These are phyloP conservation scores for Backusella tuberculispora DNA, from an alignment of 192 early-diverging fungal species.

Conservation along the genomic window DNA sequence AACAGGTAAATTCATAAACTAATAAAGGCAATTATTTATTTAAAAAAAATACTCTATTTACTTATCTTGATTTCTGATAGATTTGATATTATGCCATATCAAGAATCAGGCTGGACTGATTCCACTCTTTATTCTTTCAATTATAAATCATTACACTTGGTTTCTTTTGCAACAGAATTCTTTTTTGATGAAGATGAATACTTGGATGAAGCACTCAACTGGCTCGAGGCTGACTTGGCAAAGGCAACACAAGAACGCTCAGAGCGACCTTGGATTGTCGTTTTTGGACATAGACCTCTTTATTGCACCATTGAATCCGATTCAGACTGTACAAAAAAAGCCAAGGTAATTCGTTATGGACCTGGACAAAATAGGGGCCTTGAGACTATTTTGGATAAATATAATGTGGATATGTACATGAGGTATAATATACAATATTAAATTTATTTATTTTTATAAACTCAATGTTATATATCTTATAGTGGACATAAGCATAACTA, in stretches of 20 bases:
- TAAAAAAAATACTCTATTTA: background rate
- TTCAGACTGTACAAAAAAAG: constrained; percentile 14
- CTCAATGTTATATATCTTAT: background rate
- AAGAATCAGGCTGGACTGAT: constrained; percentile 26
- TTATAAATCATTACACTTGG: constrained; percentile 36
- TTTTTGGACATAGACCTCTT: constrained; percentile 26
- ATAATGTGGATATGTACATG: constrained; percentile 28
- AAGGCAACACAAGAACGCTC: constrained; percentile 21
- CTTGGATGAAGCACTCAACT: constrained; percentile 21
- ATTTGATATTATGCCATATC: constrained; percentile 24
- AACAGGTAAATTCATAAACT: constrained; percentile 15
- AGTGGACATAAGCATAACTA: constrained; percentile 36
- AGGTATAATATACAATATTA: background rate
- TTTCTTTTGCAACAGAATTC: constrained; percentile 31
- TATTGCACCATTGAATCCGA: constrained; percentile 25
- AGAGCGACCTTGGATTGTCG: constrained; percentile 33
- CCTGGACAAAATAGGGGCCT: background rate
- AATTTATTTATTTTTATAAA: background rate
- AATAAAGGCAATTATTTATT: background rate
- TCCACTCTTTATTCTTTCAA: constrained; percentile 25
- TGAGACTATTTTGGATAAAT: constrained; percentile 21
- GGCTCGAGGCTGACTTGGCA: constrained; percentile 30
- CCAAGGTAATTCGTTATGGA: constrained; percentile 8
- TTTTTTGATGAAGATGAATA: constrained; percentile 28
- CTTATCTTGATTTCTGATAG: background rate